phyloP scores from a whole-genome alignment of 345 rosid genomes.

The Boechera stricta region DNA sequence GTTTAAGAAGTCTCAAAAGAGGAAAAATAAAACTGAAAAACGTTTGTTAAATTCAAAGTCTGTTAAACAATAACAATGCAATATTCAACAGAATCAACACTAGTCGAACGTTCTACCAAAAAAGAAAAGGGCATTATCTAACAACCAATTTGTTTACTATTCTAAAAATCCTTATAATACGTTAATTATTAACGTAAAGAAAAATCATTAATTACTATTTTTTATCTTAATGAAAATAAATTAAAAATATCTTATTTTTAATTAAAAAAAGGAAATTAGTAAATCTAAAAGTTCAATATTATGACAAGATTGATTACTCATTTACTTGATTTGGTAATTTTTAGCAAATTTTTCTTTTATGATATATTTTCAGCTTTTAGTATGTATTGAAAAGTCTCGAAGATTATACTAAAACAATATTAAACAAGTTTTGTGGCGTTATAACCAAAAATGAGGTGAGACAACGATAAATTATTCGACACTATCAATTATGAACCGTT shows the following conservation, averaged over 20 bases:
- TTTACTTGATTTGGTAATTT: not conserved
- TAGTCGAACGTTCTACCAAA: conserved; percentile 6
- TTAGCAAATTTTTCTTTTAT: not conserved
- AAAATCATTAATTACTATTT: not conserved
- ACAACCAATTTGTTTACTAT: not conserved
- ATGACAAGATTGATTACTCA: not conserved
- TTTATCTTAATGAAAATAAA: not conserved
- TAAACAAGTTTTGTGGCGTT: not conserved
- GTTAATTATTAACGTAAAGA: not conserved
- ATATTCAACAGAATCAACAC: not conserved
- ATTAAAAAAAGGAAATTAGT: not conserved
- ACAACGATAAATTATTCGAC: not conserved
- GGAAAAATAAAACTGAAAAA: not conserved
- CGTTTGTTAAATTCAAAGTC: conserved; percentile 6
- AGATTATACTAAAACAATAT: not conserved
- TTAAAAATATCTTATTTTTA: not conserved
- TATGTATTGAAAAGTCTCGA: not conserved
- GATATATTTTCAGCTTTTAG: not conserved
- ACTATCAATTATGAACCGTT: not conserved
- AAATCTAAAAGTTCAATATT: not conserved
- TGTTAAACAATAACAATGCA: conserved; percentile 31
- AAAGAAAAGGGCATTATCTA: not conserved
- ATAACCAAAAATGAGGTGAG: not conserved
- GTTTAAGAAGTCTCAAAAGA: not conserved
- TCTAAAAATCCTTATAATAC: not conserved